Percentiles rank a stretch among this genome's conserved stretches.
Evolutionary conservation across 768 basidiomycete species (phyloP).

Genomic region (Botryobasidium botryosum): DNA sequence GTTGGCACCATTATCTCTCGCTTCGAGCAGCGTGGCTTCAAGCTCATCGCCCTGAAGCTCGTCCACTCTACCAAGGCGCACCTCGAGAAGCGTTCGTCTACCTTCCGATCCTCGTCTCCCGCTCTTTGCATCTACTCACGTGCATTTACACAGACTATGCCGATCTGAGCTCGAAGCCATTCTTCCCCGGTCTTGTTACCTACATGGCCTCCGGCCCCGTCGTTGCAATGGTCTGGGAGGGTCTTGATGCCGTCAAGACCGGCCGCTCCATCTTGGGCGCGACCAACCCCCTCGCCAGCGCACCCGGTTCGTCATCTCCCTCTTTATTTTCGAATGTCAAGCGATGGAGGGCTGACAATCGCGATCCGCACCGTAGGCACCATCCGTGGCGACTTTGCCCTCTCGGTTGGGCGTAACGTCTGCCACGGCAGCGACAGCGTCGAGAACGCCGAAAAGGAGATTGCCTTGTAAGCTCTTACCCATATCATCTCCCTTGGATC

Average conservation of each 20-base stretch:
- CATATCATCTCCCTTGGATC: background rate
- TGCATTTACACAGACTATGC: conserved; percentile 53
- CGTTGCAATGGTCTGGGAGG: conserved; percentile 91
- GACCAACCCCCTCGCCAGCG: conserved; percentile 87
- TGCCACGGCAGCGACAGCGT: conserved; percentile 84
- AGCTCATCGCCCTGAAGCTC: conserved; percentile 90
- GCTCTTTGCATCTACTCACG: background rate
- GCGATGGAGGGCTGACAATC: background rate
- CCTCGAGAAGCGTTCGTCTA: conserved; percentile 67
- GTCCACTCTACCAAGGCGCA: conserved; percentile 61
- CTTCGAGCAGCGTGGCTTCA: conserved; percentile 97
- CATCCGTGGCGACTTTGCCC: conserved; percentile 89
- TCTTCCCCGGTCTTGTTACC: conserved; percentile 92
- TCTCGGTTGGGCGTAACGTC: conserved; percentile 90
- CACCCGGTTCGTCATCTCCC: conserved; percentile 43
- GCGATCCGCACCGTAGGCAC: conserved; percentile 37
- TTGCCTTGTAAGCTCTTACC: conserved; percentile 48
- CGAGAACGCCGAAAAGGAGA: conserved; percentile 87
- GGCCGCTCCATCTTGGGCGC: conserved; percentile 92
- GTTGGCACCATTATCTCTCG: conserved; percentile 89
- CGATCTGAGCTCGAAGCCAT: conserved; percentile 83
- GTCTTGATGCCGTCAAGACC: conserved; percentile 85
- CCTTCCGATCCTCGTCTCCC: conserved; percentile 6
- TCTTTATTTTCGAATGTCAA: background rate
- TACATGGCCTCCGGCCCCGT: conserved; percentile 97